Conservation (phyloP, 2,329 filamentous ascomycete genomes). For the Ophiostoma novo-ulmi region DNA sequence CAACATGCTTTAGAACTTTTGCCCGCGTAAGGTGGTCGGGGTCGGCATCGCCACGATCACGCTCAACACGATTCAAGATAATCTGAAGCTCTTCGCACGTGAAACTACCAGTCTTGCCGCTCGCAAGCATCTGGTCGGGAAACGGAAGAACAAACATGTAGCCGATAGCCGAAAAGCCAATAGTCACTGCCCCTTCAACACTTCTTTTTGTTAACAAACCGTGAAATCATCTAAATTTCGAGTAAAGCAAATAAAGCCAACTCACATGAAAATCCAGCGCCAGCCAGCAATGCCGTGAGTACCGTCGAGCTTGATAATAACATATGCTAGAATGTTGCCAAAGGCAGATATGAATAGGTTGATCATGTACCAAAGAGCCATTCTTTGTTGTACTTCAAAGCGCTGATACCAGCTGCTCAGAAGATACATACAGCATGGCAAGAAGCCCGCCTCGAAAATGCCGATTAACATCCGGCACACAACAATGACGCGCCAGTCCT, state of each 20-base stretch:
- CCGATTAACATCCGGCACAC: constrained; percentile 43
- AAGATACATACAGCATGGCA: constrained; percentile 53
- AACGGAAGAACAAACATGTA: constrained; percentile 1
- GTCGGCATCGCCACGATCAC: background rate
- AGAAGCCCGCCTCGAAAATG: constrained; percentile 52
- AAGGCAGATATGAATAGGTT: constrained; percentile 32
- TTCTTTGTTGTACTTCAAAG: constrained; percentile 59
- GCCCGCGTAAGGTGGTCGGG: constrained; percentile 37
- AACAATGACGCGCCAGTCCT: constrained; percentile 23
- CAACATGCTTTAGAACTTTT: constrained; percentile 43
- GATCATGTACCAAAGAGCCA: constrained; percentile 33
- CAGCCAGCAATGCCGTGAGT: constrained; percentile 32
- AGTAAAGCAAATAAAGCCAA: background rate
- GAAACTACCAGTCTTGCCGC: background rate
- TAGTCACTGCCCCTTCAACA: constrained; percentile 29
- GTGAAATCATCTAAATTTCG: background rate
- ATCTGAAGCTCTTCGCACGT: background rate
- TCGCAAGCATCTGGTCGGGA: background rate
- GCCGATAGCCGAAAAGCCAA: background rate
- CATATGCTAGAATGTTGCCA: constrained; percentile 31
- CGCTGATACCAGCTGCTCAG: constrained; percentile 63
- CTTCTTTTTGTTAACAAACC: background rate
- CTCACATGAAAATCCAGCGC: background rate
- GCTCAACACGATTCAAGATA: background rate
- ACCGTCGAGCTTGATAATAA: constrained; percentile 40